Base-by-base conservation (phyloP, 1,139 yeast species). In the Taiozyma onychis region DNA sequence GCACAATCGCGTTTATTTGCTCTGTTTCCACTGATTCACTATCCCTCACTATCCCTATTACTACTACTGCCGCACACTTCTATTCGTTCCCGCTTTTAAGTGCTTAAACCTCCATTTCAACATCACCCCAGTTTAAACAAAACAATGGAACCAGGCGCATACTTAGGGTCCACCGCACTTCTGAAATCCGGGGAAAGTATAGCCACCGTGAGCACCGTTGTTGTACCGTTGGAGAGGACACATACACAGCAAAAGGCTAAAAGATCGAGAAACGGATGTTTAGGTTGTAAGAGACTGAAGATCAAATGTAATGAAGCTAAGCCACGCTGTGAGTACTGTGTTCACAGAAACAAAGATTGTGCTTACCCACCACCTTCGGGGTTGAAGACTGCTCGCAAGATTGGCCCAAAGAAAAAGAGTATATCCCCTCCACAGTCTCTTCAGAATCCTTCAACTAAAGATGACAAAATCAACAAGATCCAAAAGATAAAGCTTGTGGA, bases 261-360 rank as follows among this genome's bases (percentile, higher is more conserved):
- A 21, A 60, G 76, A 48, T 70, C 75, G 21, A 62, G 77, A 45
- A 66, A 59, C 30, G 88, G 89, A 1, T 88, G 96, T 62, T 83
- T 80, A 54, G 72, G 75, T 48, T 88, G 96, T 65, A 83, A 87
- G 59, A 71, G 75, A 56, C 70, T 81, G 51, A 87, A 87, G 65
- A 79, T 84, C 49, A 85, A 85, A 62, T 88, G 96, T 62, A 83
- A 84, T 60, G 95, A 88, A 57, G 62, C 50, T 14, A 78, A 78
- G 53, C 96, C 96, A 0, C 54, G 63, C 0, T 88, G 96, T 61
- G 70, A 78, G 8, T 76, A 81, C 59, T 88, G 96, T 61, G 42
- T 64, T 3, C 80, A 77, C 50, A 70, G 76, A 2, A 44, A 44
- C 2, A 50, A 51, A 34, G 45, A 45, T n/a, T 59, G 62, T 44